Base-by-base conservation (phyloP, 768 basidiomycete genomes). In the Kwoniella dejecticola region DNA sequence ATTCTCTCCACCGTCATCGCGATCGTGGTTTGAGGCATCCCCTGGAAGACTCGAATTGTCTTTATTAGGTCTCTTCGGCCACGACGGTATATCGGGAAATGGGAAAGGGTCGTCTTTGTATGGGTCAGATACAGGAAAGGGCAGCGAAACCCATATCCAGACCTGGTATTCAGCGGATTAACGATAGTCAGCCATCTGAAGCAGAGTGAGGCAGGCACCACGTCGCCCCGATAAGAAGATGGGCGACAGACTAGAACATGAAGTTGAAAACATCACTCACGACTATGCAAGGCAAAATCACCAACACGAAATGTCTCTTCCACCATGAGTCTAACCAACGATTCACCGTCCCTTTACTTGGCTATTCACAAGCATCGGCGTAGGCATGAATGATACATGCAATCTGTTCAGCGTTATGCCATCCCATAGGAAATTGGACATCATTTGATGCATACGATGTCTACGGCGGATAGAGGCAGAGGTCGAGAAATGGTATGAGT, bases 141-240 rank as follows among this genome's bases (percentile, higher is more conserved):
- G 81, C 0, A 81, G 63, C 1, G 77, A 75, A 11, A 79, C 79
- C 81, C 81, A 82, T 1, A 80, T 24, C 81, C 81, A 81, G 17
- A 80, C 76, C 79, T 80, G 21, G 5, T 12, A 26, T 7, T 23
- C 0, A 7, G 1, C 13, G 41, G 8, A 0, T 17, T 19, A 2
- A 3, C 6, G 12, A 1, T 13, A 27, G 46, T 31, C n/a, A n/a
- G 15, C n/a, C n/a, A n/a, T n/a, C n/a, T n/a, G n/a, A n/a, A n/a
- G n/a, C n/a, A n/a, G n/a, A n/a, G n/a, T n/a, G n/a, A n/a, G n/a
- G n/a, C n/a, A n/a, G n/a, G n/a, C n/a, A n/a, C n/a, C n/a, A n/a
- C n/a, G n/a, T n/a, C n/a, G n/a, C n/a, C n/a, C n/a, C n/a, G n/a
- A n/a, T n/a, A n/a, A n/a, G n/a, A n/a, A n/a, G n/a, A n/a, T n/a